phyloP scores from a whole-genome alignment of 441 rosid genomes.

The Isatis lusitanica region DNA sequence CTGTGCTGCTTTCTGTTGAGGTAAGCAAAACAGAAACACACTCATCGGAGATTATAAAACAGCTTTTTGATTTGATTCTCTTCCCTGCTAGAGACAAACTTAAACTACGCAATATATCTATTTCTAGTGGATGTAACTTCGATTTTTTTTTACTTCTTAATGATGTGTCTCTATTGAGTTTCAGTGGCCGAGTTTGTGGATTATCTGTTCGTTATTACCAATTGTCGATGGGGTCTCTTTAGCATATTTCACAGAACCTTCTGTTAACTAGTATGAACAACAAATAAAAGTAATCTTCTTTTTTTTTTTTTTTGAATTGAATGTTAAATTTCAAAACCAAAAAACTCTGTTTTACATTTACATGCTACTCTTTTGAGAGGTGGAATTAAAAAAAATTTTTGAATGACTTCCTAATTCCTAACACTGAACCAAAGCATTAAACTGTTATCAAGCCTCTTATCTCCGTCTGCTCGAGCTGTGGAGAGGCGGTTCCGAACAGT shows the following conservation, averaged over 20 bases:
- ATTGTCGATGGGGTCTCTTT: slow-evolving; percentile 63
- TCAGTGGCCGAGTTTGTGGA: slow-evolving; percentile 58
- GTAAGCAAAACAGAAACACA: slow-evolving; percentile 31
- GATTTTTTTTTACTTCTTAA: neutral
- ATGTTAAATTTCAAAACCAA: no score
- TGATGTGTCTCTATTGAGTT: slow-evolving; percentile 6
- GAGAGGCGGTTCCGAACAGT: no score
- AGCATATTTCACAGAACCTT: slow-evolving; percentile 59
- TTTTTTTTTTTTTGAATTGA: no score
- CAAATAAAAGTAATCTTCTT: neutral
- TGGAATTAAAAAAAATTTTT: no score
- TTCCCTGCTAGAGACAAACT: neutral
- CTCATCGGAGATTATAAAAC: neutral
- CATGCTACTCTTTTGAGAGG: no score
- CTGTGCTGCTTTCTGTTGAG: slow-evolving; percentile 24
- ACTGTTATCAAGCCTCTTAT: no score
- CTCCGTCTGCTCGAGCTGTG: no score
- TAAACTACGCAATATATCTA: neutral
- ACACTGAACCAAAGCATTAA: no score
- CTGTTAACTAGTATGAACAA: slow-evolving; percentile 56
- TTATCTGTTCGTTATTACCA: slow-evolving; percentile 51
- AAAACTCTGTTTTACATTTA: no score
- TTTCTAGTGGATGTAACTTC: neutral
- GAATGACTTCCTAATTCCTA: no score
- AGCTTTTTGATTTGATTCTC: neutral